Evolutionary conservation across 139 green algal genomes (phyloP).

Genomic region (Deuterostichococcus epilithicus): DNA sequence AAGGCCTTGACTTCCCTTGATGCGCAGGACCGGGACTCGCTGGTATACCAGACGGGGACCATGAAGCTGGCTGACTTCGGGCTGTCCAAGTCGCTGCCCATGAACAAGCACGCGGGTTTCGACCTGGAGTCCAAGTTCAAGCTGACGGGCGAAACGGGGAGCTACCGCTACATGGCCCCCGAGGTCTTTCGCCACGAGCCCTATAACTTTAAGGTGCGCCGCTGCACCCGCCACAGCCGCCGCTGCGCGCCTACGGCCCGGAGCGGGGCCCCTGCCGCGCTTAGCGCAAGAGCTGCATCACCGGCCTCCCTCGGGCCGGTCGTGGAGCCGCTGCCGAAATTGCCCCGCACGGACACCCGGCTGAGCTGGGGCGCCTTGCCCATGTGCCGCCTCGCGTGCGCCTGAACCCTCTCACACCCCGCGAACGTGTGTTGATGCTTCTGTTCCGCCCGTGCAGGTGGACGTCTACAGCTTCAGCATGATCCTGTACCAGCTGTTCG

Average conservation of each 20-base stretch:
- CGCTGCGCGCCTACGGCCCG: neutral
- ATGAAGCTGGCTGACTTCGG: constrained; percentile 90
- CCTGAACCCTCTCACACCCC: too few species aligned
- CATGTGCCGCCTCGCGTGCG: too few species aligned
- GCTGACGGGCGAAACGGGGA: constrained; percentile 80
- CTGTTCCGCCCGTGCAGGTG: neutral
- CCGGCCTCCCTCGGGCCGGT: neutral
- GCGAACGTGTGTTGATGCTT: neutral
- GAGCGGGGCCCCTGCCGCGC: neutral
- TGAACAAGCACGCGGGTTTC: constrained; percentile 53
- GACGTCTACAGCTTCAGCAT: constrained; percentile 38
- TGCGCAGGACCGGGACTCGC: constrained; percentile 45
- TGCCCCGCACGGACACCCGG: neutral
- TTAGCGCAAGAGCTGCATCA: neutral
- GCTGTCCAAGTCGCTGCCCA: constrained; percentile 78
- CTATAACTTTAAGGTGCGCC: constrained; percentile 55
- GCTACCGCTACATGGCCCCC: constrained; percentile 61
- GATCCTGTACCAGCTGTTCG: constrained; percentile 60
- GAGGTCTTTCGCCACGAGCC: constrained; percentile 67
- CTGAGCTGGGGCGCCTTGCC: too few species aligned
- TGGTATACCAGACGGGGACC: constrained; percentile 71
- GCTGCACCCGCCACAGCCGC: neutral
- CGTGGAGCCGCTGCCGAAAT: neutral
- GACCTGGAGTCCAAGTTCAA: constrained; percentile 60
- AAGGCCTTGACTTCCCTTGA: too few species aligned